Evolutionary conservation across 1,284 basidiomycete species (phyloP).

Genomic region (Ustilago bromivora): DNA sequence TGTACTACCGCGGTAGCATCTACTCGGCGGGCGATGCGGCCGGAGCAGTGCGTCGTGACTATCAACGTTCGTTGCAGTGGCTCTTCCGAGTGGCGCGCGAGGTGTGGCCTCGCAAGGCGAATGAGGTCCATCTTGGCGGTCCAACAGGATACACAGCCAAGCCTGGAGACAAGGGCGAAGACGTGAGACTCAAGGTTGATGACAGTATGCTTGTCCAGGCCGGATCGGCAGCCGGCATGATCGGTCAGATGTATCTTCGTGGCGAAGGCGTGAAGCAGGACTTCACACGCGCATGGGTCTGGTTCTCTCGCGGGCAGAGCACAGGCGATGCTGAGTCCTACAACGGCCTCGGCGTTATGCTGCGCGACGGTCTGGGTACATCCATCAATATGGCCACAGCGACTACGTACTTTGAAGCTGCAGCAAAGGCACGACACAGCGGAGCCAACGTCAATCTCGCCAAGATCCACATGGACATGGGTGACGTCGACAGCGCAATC

Average conservation of each 20-base stretch:
- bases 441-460: slow-evolving; percentile 92
- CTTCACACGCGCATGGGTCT: slow-evolving; percentile 82
- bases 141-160: slow-evolving; percentile 43
- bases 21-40: slow-evolving; percentile 60
- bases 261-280: slow-evolving; percentile 91
- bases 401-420: slow-evolving; percentile 78
- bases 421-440: slow-evolving; percentile 76
- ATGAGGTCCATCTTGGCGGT: slow-evolving; percentile 50
- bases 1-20: slow-evolving; percentile 66
- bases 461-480: slow-evolving; percentile 75
- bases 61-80: slow-evolving; percentile 48
- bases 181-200: slow-evolving; percentile 52
- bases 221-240: slow-evolving; percentile 60
- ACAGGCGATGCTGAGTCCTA: slow-evolving; percentile 84
- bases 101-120: slow-evolving; percentile 64
- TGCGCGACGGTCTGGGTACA: slow-evolving; percentile 86
- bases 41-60: slow-evolving; percentile 61
- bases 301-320: slow-evolving; percentile 85
- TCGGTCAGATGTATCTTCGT: slow-evolving; percentile 92
- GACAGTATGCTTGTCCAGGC: slow-evolving; percentile 39
- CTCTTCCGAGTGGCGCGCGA: slow-evolving; percentile 47
- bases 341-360: slow-evolving; percentile 91
- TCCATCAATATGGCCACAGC: slow-evolving; percentile 73
- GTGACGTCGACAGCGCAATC: slow-evolving; percentile 40
- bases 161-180: slow-evolving; percentile 50